Percentiles rank a stretch among this genome's conserved stretches.
phyloP scores from a whole-genome alignment of 2,329 filamentous ascomycete genomes.

The Hymenoscyphus fructigenus region DNA sequence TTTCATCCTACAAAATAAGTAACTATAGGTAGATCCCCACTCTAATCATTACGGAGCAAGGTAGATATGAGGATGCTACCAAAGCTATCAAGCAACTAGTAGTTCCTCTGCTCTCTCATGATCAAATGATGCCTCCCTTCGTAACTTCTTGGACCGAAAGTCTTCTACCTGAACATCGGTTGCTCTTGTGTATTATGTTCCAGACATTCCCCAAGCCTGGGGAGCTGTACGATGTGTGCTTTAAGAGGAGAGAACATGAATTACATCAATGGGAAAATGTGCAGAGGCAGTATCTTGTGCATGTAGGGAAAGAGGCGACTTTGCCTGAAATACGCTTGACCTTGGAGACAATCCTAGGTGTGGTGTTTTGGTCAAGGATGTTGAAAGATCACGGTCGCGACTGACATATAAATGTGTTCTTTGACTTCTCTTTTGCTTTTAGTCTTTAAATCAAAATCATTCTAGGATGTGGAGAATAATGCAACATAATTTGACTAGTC shows the following conservation, averaged over 20 bases:
- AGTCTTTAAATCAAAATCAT: no score
- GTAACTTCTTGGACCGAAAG: background rate
- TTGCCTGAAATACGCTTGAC: background rate
- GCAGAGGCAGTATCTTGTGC: background rate
- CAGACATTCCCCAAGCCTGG: background rate
- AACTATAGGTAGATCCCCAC: background rate
- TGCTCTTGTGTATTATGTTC: conserved; percentile 1
- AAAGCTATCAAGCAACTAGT: background rate
- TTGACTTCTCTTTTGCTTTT: no score
- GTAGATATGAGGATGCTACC: background rate
- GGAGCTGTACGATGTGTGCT: background rate
- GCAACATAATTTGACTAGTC: no score
- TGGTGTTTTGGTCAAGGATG: background rate
- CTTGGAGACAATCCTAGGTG: background rate
- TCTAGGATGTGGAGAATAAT: no score
- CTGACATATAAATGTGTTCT: background rate
- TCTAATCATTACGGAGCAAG: background rate
- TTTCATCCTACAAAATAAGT: background rate
- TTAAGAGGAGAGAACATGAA: background rate
- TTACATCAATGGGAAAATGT: background rate
- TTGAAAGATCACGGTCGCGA: background rate
- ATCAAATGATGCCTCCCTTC: background rate
- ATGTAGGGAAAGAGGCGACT: background rate
- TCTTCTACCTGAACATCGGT: background rate
- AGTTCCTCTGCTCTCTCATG: background rate